Conservation (phyloP, 139 green algal species). For the Marvania coccoides region DNA sequence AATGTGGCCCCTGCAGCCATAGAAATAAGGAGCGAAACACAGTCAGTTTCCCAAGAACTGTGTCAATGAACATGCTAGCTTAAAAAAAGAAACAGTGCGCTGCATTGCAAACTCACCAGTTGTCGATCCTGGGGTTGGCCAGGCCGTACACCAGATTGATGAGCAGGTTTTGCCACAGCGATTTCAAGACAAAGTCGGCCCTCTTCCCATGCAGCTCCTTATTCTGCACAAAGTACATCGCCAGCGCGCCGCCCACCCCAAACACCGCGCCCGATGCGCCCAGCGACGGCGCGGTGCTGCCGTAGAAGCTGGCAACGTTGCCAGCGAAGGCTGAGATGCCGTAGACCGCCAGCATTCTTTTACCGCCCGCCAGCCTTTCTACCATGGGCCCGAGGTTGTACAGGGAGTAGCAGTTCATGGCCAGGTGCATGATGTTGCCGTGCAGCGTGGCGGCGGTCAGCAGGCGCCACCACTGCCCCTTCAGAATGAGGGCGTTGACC, state of each 20-base stretch:
- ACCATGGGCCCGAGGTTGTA: conserved; percentile 26
- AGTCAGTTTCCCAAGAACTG: neutral
- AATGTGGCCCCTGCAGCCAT: conserved; percentile 30
- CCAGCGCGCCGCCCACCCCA: conserved; percentile 20
- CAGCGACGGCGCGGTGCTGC: conserved; percentile 14
- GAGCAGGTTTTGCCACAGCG: conserved; percentile 29
- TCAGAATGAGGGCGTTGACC: conserved; percentile 58
- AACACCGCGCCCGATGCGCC: conserved; percentile 26
- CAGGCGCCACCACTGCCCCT: conserved; percentile 65
- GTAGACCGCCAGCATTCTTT: conserved; percentile 36
- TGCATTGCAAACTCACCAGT: conserved; percentile 17
- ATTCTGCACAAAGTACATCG: conserved; percentile 33
- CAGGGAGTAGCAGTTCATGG: conserved; percentile 39
- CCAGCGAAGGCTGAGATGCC: conserved; percentile 26
- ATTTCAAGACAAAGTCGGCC: conserved; percentile 22
- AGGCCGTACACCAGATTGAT: conserved; percentile 35
- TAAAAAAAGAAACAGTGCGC: neutral
- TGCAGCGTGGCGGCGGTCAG: conserved; percentile 70
- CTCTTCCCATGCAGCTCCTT: conserved; percentile 17
- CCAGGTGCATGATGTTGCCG: conserved; percentile 57
- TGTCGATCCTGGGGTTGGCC: conserved; percentile 28
- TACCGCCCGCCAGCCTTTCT: conserved; percentile 22
- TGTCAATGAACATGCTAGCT: no score
- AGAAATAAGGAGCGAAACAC: no score
- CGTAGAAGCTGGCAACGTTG: conserved; percentile 30